Base-by-base conservation (phyloP, 192 early-diverging fungal genomes). In the Dissophora globulifera region DNA sequence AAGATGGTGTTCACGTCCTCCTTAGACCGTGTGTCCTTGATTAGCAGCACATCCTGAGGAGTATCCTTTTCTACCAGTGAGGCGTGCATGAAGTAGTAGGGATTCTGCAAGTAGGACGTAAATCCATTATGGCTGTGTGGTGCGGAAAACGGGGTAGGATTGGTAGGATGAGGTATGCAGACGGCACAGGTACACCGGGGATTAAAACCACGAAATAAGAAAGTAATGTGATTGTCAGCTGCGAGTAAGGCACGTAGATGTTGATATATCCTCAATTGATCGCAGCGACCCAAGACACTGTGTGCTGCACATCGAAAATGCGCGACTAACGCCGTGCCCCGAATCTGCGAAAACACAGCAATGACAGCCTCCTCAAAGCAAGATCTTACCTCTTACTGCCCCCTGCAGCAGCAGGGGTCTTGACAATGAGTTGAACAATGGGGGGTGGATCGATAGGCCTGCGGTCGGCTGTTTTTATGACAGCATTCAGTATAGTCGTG, bases 21-120 rank as follows among this genome's bases (percentile, higher is more conserved):
- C 25, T 71, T 70, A 7, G 94, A 94, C 65, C 95, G 94, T 22
- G 90, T 91, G 67, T 98, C 96, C 61, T 89, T 88, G 15, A 98
- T 83, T n/a, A 95, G 84, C 79, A 95, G 90, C 4, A 96, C 81
- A 65, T 98, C 94, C 64, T 94, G 89, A 46, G 92, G 90, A 48
- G 86, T 86, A 32, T 93, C 92, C 32, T 90, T 88, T 33, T 89
- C 88, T 79, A 96, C 91, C 40, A 98, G 79, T 4, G 95, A 94
- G 1, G 94, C 95, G 70, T 96, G 96, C 94, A 96, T 95, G 75
- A 98, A 98, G 80, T 95, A 96, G 80, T 95, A 96, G 9, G 96
- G 95, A 68, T 96, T 96, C 60, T 92, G 90, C 26, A 87, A 71
- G 65, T 83, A 82, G 0, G 81, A 69, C 23, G 65, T 82, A 25